Evolutionary conservation across 768 basidiomycete species (phyloP).

Genomic region (Rhizopogon vulgaris): DNA sequence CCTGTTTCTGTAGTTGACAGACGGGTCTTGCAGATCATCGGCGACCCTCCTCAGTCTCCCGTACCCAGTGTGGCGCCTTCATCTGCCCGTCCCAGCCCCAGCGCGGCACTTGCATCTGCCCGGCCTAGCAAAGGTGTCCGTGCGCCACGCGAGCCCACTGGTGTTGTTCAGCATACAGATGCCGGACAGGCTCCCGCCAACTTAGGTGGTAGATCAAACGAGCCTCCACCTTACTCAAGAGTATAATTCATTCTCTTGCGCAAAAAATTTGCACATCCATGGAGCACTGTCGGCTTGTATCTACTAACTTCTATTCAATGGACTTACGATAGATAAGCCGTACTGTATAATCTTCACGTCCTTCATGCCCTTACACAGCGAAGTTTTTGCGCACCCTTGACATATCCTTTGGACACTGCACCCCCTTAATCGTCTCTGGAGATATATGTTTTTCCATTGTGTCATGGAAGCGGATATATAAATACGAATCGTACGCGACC

Average conservation of each 20-base stretch:
- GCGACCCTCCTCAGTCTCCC: constrained; percentile 18
- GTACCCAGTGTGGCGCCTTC: neutral
- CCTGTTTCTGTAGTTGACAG: constrained; percentile 15
- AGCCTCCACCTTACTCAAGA: constrained; percentile 21
- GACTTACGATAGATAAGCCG: constrained; percentile 4
- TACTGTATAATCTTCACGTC: neutral
- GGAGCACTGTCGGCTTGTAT: neutral
- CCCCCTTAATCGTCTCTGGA: constrained; percentile 3
- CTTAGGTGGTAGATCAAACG: neutral
- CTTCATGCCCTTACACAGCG: constrained; percentile 3
- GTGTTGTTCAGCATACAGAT: constrained; percentile 21
- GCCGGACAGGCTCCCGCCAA: constrained; percentile 13
- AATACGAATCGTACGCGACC: neutral
- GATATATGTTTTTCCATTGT: neutral
- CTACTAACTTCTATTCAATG: neutral
- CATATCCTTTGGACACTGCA: constrained; percentile 15
- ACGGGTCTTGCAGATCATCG: constrained; percentile 22
- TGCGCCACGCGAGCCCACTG: neutral
- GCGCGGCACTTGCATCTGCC: neutral
- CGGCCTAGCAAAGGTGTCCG: neutral
- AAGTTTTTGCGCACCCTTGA: neutral
- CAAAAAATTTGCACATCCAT: neutral
- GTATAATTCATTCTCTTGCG: neutral
- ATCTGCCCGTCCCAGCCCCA: neutral
- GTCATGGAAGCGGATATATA: neutral